Conservation (phyloP, 2,329 filamentous ascomycete species). For the Diaporthe humulicola region DNA sequence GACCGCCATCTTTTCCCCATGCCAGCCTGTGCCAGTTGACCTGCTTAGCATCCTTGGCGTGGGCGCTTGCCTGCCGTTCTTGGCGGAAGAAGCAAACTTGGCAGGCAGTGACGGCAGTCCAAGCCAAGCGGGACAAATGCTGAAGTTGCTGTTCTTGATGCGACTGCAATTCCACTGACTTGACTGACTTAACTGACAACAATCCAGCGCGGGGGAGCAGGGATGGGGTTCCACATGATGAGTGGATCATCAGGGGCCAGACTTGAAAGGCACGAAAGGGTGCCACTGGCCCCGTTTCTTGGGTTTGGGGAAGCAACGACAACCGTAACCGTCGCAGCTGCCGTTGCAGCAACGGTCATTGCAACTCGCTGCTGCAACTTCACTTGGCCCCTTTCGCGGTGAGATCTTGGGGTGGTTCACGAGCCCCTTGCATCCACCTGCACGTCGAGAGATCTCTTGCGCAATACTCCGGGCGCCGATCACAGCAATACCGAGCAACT, state of each 20-base stretch:
- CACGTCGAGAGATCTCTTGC: background rate
- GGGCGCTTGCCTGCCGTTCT: constrained; percentile 25
- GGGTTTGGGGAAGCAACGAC: constrained; percentile 25
- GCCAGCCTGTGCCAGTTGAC: background rate
- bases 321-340: background rate
- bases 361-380: constrained; percentile 9
- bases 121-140: background rate
- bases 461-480: constrained; percentile 19
- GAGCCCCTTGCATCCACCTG: constrained; percentile 25
- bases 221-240: constrained; percentile 3
- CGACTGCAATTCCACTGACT: background rate
- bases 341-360: constrained; percentile 1
- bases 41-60: constrained; percentile 3
- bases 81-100: constrained; percentile 24
- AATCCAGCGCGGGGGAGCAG: constrained; percentile 1
- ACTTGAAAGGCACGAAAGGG: too few relatives aligned
- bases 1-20: constrained; percentile 1
- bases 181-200: background rate
- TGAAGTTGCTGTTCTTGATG: background rate
- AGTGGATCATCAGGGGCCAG: constrained; percentile 19
- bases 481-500: background rate
- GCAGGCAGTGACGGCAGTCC: background rate
- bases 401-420: background rate
- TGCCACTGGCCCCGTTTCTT: constrained; percentile 12
- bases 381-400: background rate